phyloP scores from a whole-genome alignment of 768 basidiomycete species.

The Boletus vinaceobasis region DNA sequence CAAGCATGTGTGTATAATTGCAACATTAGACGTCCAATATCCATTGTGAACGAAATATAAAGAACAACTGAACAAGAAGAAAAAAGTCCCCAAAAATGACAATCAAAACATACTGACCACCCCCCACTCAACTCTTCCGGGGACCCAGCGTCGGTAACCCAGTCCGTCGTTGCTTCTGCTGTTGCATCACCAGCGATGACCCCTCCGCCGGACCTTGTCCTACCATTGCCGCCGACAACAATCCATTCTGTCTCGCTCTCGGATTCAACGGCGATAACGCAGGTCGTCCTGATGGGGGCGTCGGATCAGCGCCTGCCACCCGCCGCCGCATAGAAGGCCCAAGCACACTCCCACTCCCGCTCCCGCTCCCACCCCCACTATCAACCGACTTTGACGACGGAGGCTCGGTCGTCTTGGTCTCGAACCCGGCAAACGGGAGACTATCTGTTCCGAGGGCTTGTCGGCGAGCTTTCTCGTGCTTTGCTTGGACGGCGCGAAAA shows the following conservation, averaged over 20 bases:
- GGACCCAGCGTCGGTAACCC: conserved; percentile 34
- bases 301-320: conserved; percentile 51
- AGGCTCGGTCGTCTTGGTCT: conserved; percentile 31
- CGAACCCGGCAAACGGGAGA: conserved; percentile 44
- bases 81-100: background rate
- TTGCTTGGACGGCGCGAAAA: conserved; percentile 85
- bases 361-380: background rate
- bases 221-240: conserved; percentile 37
- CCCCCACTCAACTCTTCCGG: conserved; percentile 16
- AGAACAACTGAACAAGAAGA: too few relatives aligned
- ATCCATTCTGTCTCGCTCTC: conserved; percentile 49
- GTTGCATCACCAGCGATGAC: conserved; percentile 28
- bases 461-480: conserved; percentile 89
- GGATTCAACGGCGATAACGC: conserved; percentile 75
- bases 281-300: conserved; percentile 32
- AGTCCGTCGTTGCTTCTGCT: conserved; percentile 41
- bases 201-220: conserved; percentile 25
- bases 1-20: background rate
- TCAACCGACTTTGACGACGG: conserved; percentile 9
- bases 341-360: background rate
- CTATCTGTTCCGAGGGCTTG: conserved; percentile 67
- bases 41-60: background rate
- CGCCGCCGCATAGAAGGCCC: conserved; percentile 57
- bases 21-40: background rate
- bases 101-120: too few relatives aligned